Evolutionary conservation across 208 protist genomes (phyloP).

Genomic region (Angomonas deanei): DNA sequence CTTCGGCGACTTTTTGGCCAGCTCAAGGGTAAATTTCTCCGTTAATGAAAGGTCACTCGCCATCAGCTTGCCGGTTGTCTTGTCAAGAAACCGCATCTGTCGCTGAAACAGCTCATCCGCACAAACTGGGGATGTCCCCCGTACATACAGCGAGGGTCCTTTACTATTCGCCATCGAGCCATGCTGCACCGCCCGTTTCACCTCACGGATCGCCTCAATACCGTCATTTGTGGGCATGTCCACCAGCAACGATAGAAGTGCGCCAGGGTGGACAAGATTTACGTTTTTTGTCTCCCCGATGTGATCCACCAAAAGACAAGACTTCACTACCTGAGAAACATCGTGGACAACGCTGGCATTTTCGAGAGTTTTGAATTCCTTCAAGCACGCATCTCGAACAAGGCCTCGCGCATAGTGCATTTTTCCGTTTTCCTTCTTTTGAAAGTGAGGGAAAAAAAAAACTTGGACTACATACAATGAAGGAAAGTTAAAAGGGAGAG

Average conservation of each 20-base stretch:
- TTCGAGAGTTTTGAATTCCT: not conserved
- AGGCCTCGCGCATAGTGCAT: not conserved
- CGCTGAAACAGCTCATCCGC: slow-evolving; percentile 26
- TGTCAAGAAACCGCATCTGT: slow-evolving; percentile 43
- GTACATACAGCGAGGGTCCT: slow-evolving; percentile 28
- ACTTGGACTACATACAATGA: slow-evolving; percentile 1
- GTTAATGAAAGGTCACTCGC: slow-evolving; percentile 21
- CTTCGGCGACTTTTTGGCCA: slow-evolving; percentile 15
- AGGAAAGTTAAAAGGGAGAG: slow-evolving; percentile 10
- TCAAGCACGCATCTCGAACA: not conserved
- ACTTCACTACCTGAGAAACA: not conserved
- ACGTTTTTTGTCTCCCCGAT: not conserved
- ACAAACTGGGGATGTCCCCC: slow-evolving; percentile 13
- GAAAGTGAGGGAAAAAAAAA: slow-evolving; percentile 9
- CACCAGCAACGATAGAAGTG: not conserved
- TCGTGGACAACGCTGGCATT: not conserved
- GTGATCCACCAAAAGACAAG: not conserved
- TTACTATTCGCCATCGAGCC: not conserved
- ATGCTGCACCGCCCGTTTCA: not conserved
- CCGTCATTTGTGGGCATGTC: slow-evolving; percentile 19
- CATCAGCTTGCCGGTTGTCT: slow-evolving; percentile 30
- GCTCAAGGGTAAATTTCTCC: slow-evolving; percentile 12
- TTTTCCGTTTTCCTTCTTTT: not conserved
- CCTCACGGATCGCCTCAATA: slow-evolving; percentile 19
- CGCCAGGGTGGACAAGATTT: not conserved